Percentiles rank a stretch among this genome's conserved stretches.
Conservation (phyloP, 2,329 filamentous ascomycete species). For the Clarireedia monteithiana region DNA sequence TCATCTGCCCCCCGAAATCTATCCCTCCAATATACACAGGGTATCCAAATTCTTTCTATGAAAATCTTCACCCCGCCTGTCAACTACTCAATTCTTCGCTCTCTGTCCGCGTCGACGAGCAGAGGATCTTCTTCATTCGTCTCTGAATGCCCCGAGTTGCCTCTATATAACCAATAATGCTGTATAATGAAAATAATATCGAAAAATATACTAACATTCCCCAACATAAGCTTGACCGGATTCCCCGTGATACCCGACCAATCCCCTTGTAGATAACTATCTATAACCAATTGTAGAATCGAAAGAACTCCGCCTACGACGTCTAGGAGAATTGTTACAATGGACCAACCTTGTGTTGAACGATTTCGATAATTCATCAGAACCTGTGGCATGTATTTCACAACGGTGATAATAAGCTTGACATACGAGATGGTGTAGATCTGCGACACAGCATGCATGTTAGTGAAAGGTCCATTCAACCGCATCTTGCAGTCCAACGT, state of each 20-base stretch:
- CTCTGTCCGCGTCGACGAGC: conserved; percentile 8
- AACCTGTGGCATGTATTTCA: conserved; percentile 90
- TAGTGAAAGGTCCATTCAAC: neutral
- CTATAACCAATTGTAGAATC: conserved; percentile 72
- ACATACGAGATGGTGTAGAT: conserved; percentile 71
- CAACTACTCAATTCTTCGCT: conserved; percentile 13
- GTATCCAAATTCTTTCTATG: neutral
- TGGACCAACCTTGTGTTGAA: conserved; percentile 84
- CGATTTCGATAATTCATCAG: conserved; percentile 75
- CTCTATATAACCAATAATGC: conserved; percentile 75
- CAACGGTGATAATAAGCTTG: conserved; percentile 78
- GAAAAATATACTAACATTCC: conserved; percentile 79
- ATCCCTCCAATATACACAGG: neutral
- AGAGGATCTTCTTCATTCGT: conserved; percentile 16
- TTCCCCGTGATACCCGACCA: conserved; percentile 91
- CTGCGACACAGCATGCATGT: conserved; percentile 12
- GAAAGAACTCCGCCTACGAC: conserved; percentile 75
- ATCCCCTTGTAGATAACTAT: conserved; percentile 75
- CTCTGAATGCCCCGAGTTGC: conserved; percentile 10
- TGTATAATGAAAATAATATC: conserved; percentile 81
- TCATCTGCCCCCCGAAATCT: neutral
- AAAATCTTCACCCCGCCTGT: neutral
- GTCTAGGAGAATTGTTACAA: conserved; percentile 76
- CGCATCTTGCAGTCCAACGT: neutral
- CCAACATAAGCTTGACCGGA: conserved; percentile 79